Evolutionary conservation across 768 basidiomycete genomes (phyloP), one percentile per base, ranked within the genome.

Genomic region (Exsudoporus frostii): DNA sequence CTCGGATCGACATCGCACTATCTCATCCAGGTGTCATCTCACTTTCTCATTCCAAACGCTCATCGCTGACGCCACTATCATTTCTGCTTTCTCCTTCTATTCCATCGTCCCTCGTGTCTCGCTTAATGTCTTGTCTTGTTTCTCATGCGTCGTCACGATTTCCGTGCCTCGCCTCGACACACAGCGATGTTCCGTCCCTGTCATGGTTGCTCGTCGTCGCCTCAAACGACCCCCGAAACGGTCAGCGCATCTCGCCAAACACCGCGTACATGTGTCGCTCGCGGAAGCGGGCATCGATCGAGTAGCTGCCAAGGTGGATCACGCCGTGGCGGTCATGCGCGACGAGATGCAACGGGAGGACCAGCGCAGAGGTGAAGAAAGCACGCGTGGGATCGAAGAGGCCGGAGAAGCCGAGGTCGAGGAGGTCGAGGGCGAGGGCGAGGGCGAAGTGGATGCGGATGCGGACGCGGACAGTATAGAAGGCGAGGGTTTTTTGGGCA

Each of bases 1-100:
- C 84, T 98, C 34, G 95, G 94, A 14, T 95, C 92, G 4, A 98
- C 93, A 1, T 96, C 92, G 1, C 92, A 98, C 70, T 98, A 98
- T 66, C 82, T 93, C 43, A 90, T 92, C 41, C 88, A 92, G 77
- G 85, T 85, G 53, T 57, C 72, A 59, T 50, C 45, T 50, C 45
- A 19, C 33, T 15, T 30, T 40, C 34, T 33, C 33, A 33, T 30
- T 54, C 19, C 30, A 33, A 44, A 32, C 14, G 32, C 20, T 45
- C 8, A 2, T 40, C 22, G 20, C n/a, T 45, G 43, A 55, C 46
- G 33, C 27, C n/a, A 19, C 51, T 53, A 36, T 4, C 19, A 29
- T 44, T 48, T 36, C 27, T 36, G 22, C 17, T 53, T 25, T 22
- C 39, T 33, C 19, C 32, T 32, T 37, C 11, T 11, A 6, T 22